Base-by-base conservation (phyloP, 352 stramenopile genomes). In the Discostella stelligera region DNA sequence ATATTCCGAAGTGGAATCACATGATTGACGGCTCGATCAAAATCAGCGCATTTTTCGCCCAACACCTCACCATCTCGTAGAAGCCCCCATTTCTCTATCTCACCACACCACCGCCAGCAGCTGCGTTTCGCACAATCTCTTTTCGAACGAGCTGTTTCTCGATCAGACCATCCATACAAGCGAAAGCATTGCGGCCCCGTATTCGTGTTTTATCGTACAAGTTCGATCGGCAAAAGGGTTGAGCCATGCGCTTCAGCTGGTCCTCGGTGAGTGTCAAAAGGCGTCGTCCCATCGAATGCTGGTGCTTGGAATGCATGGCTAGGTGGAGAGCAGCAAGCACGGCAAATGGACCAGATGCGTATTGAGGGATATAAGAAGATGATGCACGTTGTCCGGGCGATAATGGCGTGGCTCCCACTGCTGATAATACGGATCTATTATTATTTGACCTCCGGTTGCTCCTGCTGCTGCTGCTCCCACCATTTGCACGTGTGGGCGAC, bases 71-170 rank as follows among this genome's bases (percentile, higher is more conserved):
- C 81, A 21, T 44, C 53, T 11, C 30, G 44, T 7, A 88, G 56
- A 1, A 85, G 59, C 27, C 73, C 76, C 68, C 72, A 85, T 60
- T 79, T 88, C 53, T 85, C 77, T 58, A 84, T 79, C n/a, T 84
- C 77, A 21, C 48, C 71, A 44, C 37, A 32, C 2, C 27, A 32
- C 27, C 50, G 37, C 70, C 55, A 39, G 48, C 52, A 32, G 7
- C 52, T n/a, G 9, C 53, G 21, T 72, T 77, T 30, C 77, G 69
- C 25, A 88, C 59, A 9, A 83, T 77, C 66, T 88, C 81, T 48
- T 84, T 88, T 39, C 81, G 25, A 41, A 80, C 77, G 0, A 85
- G 41, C 21, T 83, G 41, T 55, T 80, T 79, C 32, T 85, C 70
- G 18, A 83, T 71, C 56, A 88, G 39, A 9, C 61, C 54, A 65